A percentile compares a stretch with the other conserved stretches of the same genome.
Evolutionary conservation across 2,329 filamentous ascomycete species (phyloP).

Genomic region (Colletotrichum chrysophilum): DNA sequence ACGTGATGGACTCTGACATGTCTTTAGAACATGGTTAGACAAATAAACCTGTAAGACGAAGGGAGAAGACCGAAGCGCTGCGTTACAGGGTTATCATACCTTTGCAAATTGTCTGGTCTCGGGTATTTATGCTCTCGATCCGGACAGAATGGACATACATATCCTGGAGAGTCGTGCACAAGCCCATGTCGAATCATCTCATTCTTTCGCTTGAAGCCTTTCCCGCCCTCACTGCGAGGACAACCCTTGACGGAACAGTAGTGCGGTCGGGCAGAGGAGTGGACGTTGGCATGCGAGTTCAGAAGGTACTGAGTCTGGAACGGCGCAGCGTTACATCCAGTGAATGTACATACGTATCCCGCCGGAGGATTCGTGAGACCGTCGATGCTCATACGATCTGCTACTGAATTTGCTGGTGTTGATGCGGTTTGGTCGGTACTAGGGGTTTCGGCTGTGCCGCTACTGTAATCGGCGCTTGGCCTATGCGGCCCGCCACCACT

Average conservation of each 20-base stretch:
- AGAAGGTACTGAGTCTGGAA: constrained; percentile 81
- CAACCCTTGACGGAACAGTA: constrained; percentile 69
- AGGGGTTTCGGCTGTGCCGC: constrained; percentile 50
- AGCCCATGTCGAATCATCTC: constrained; percentile 81
- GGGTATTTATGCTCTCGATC: constrained; percentile 95
- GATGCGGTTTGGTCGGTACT: constrained; percentile 48
- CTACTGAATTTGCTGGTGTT: constrained; percentile 47
- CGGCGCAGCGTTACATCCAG: constrained; percentile 72
- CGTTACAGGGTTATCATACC: constrained; percentile 59
- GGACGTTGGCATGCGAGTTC: constrained; percentile 80
- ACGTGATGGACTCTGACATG: constrained; percentile 92
- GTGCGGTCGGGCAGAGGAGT: constrained; percentile 69
- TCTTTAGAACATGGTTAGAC: constrained; percentile 48
- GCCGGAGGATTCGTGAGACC: constrained; percentile 59
- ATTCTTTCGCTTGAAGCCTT: constrained; percentile 75
- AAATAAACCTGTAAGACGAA: background rate
- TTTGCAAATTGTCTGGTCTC: constrained; percentile 91
- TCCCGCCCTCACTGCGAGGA: constrained; percentile 66
- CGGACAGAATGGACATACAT: constrained; percentile 94
- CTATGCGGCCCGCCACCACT: constrained; percentile 37
- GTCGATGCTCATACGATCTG: constrained; percentile 64
- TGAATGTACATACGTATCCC: constrained; percentile 61
- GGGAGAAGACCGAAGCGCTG: background rate
- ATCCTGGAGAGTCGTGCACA: constrained; percentile 92
- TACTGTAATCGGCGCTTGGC: constrained; percentile 46